Evolutionary conservation across 1,284 basidiomycete genomes (phyloP).

Genomic region (Rhodotorula sp.): DNA sequence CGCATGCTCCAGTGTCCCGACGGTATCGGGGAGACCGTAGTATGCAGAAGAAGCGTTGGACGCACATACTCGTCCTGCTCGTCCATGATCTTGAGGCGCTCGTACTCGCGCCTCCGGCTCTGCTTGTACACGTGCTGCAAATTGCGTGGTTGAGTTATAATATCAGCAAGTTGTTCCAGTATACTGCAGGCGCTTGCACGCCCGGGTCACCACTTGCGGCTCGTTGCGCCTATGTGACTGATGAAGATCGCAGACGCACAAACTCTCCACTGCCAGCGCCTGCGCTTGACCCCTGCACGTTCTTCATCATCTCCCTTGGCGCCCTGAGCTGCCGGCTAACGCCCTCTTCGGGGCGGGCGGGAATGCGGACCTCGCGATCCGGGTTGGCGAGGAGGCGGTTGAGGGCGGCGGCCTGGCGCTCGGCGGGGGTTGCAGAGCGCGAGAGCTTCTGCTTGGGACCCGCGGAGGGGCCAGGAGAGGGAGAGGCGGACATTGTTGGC

Average conservation of each 20-base stretch:
- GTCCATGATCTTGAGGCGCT: slow-evolving; percentile 87
- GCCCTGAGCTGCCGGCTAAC: slow-evolving; percentile 59
- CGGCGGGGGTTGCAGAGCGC: slow-evolving; percentile 31
- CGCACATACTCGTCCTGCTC: slow-evolving; percentile 74
- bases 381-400: slow-evolving; percentile 85
- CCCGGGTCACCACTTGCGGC: too few species aligned
- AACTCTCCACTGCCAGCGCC: slow-evolving; percentile 92
- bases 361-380: slow-evolving; percentile 72
- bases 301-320: slow-evolving; percentile 95
- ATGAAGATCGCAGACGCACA: slow-evolving; percentile 10
- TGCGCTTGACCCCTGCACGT: slow-evolving; percentile 89
- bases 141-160: neutral
- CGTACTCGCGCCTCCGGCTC: slow-evolving; percentile 87
- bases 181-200: too few species aligned
- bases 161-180: neutral
- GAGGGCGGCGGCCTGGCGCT: slow-evolving; percentile 53
- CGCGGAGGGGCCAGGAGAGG: neutral
- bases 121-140: slow-evolving; percentile 91
- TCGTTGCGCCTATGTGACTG: too few species aligned
- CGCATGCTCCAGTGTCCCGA: too few species aligned
- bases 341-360: slow-evolving; percentile 67
- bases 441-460: neutral
- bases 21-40: too few species aligned
- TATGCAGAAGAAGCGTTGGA: slow-evolving; percentile 11
- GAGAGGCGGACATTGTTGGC: neutral